A percentile compares a stretch with the other conserved stretches of the same genome.
Evolutionary conservation across 2,329 filamentous ascomycete genomes (phyloP).

Genomic region (Fusarium burgessii): DNA sequence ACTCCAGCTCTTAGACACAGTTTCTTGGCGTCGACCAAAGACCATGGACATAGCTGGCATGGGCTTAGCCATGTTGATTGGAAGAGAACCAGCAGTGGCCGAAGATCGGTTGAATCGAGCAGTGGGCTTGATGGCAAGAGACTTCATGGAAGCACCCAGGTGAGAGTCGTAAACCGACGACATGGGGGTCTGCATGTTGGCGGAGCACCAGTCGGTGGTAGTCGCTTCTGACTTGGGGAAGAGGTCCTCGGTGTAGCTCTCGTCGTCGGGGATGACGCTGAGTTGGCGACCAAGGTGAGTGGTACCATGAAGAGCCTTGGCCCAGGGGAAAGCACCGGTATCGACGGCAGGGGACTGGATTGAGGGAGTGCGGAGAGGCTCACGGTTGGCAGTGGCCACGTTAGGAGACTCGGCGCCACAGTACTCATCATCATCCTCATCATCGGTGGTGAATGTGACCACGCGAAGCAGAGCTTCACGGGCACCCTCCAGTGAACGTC

Average conservation of each 20-base stretch:
- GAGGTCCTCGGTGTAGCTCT: conserved; percentile 84
- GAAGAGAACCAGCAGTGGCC: conserved; percentile 75
- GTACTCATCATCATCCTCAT: conserved; percentile 93
- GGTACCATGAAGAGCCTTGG: conserved; percentile 85
- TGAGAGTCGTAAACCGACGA: conserved; percentile 88
- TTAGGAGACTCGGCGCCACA: conserved; percentile 83
- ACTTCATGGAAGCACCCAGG: conserved; percentile 83
- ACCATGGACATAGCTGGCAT: conserved; percentile 80
- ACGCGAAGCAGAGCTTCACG: conserved; percentile 83
- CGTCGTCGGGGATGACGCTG: conserved; percentile 85
- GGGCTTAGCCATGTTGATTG: conserved; percentile 84
- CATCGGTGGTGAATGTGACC: conserved; percentile 92
- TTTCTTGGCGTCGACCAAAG: conserved; percentile 81
- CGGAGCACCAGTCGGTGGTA: conserved; percentile 81
- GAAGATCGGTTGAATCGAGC: conserved; percentile 59
- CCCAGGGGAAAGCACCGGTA: conserved; percentile 91
- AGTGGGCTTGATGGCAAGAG: conserved; percentile 68
- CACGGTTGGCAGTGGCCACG: conserved; percentile 87
- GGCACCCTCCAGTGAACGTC: conserved; percentile 83
- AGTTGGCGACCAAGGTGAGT: conserved; percentile 83
- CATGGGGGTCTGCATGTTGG: conserved; percentile 79
- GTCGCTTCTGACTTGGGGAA: conserved; percentile 82
- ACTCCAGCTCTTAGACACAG: conserved; percentile 98
- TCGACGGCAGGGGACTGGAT: conserved; percentile 88
- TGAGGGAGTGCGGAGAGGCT: conserved; percentile 94